Base-by-base conservation (phyloP, 352 stramenopile genomes). In the Phytophthora podocarpi region DNA sequence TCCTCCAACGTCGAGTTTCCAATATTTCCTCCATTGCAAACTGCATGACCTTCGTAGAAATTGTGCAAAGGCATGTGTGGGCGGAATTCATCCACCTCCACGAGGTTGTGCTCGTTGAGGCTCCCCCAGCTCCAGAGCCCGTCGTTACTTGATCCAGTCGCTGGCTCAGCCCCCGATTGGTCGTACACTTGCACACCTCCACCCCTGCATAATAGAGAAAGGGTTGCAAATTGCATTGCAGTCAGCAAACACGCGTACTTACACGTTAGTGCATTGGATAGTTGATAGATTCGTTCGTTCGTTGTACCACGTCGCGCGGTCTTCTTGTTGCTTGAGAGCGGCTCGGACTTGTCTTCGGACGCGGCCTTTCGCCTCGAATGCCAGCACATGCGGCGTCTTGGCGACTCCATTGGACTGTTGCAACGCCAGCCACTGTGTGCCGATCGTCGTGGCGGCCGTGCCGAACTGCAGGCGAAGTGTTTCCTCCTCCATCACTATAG, bases 21-120 rank as follows among this genome's bases (percentile, higher is more conserved):
- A 18, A 95, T 52, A 36, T 57, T 78, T n/a, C 84, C 86, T 12
- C 85, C 84, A 31, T 79, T 75, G 0, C 74, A 64, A 18, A 59
- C 51, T 1, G 71, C 42, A 4, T 76, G 70, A 10, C 86, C 86
- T 59, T 93, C 82, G 34, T 90, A 95, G 31, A 90, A 87, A 58
- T 95, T 95, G 70, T 95, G 85, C 55, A 95, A 60, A 24, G 79
- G 74, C 74, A 93, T 83, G 37, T 91, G 66, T 31, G 75, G 57
- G n/a, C 84, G 86, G 31, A 95, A 93, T 26, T 93, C 82, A 46
- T 74, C 60, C 24, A 95, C 74, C 35, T 93, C 82, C 35, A 93
- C 65, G 30, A 93, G 64, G 43, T 90, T 89, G 13, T 59, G 67
- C 39, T 85, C 78, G 5, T 53, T 48, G 23, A 78, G 85, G 20